Conservation (phyloP, 83 land plant genomes). For the Thuja plicata region DNA sequence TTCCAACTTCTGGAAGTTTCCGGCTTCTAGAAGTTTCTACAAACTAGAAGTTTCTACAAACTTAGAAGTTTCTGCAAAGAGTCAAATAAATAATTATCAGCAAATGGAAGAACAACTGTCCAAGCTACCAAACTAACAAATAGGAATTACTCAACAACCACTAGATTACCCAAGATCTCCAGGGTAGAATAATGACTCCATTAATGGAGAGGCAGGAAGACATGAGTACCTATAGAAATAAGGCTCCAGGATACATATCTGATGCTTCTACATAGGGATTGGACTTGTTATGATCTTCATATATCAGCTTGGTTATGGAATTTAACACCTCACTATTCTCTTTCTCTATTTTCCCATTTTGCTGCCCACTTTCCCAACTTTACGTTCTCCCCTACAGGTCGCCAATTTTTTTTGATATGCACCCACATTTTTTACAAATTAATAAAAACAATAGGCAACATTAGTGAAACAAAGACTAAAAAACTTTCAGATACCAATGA, state of each 20-base stretch:
- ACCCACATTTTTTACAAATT: conserved; percentile 48
- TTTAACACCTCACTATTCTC: conserved; percentile 70
- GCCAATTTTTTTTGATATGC: conserved; percentile 83
- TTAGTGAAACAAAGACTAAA: conserved; percentile 35
- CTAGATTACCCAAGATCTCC: too few relatives aligned
- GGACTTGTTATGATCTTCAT: not conserved
- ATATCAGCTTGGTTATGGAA: conserved; percentile 57
- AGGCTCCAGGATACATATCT: conserved; percentile 76
- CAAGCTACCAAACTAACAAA: too few relatives aligned
- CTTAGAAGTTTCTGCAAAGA: too few relatives aligned
- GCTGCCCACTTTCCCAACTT: conserved; percentile 16
- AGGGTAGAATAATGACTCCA: too few relatives aligned
- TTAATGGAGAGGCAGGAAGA: not conserved
- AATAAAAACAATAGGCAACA: conserved; percentile 41
- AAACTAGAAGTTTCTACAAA: too few relatives aligned
- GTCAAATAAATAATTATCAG: too few relatives aligned
- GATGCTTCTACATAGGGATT: conserved; percentile 15
- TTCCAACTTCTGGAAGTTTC: too few relatives aligned
- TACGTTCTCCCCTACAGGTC: conserved; percentile 18
- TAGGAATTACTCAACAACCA: too few relatives aligned
- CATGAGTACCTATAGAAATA: conserved; percentile 69
- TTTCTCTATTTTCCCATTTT: conserved; percentile 80
- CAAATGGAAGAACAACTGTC: too few relatives aligned
- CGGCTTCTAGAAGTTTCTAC: too few relatives aligned
- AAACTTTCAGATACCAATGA: too few relatives aligned